Evolutionary conservation across 164 flowering plant genomes (phyloP), one percentile per base, ranked within the genome.

Genomic region (Chloranthus sessilifolius): DNA sequence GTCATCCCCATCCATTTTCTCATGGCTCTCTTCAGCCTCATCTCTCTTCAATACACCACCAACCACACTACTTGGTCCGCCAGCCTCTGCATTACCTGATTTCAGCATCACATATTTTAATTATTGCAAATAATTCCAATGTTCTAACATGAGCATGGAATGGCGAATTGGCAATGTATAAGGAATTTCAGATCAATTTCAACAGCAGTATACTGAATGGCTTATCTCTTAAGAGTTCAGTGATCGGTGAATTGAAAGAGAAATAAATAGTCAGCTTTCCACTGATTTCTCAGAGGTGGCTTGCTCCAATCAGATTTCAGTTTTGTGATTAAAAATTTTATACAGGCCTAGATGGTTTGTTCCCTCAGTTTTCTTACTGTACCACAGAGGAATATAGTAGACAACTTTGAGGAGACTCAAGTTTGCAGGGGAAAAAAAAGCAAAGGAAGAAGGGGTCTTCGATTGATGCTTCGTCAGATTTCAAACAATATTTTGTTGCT

Each of bases 101-200:
- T n/a, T n/a, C n/a, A n/a, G n/a, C n/a, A n/a, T n/a, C n/a, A n/a
- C n/a, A n/a, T n/a, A n/a, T n/a, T n/a, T n/a, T n/a, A n/a, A n/a
- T n/a, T n/a, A n/a, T n/a, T n/a, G n/a, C n/a, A n/a, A n/a, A n/a
- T n/a, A n/a, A n/a, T n/a, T n/a, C n/a, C n/a, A n/a, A n/a, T n/a
- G n/a, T n/a, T n/a, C n/a, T n/a, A n/a, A n/a, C n/a, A n/a, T n/a
- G n/a, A n/a, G n/a, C n/a, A n/a, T n/a, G n/a, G n/a, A n/a, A n/a
- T n/a, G n/a, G n/a, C n/a, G n/a, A n/a, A n/a, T n/a, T 90, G 90
- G 77, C 94, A 8, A 86, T 77, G 95, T 86, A 86, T 55, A 82
- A 77, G 55, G 95, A 89, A 64, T 78, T 86, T 46, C 83, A 81
- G 63, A 62, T 55, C 15, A 89, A 80, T 66, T 61, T 87, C 24